phyloP scores from a whole-genome alignment of 2,329 filamentous ascomycete genomes.

The Alternaria brassicae region DNA sequence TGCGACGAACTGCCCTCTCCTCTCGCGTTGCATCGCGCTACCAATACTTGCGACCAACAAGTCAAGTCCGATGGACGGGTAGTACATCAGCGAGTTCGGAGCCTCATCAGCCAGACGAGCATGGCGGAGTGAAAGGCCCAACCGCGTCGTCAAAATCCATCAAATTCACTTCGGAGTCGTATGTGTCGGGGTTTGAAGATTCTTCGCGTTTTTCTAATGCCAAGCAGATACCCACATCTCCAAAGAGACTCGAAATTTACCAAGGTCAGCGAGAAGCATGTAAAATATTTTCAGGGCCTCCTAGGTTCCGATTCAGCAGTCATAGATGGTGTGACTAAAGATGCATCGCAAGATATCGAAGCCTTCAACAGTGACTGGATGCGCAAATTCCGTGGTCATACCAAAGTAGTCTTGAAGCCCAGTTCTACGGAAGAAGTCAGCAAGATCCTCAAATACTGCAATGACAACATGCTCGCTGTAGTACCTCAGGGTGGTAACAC shows the following conservation, averaged over 20 bases:
- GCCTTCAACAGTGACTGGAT: constrained; percentile 98
- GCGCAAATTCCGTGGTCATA: constrained; percentile 95
- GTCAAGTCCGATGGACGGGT: constrained; percentile 48
- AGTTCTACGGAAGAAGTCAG: constrained; percentile 86
- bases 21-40: constrained; percentile 31
- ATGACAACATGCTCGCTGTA: constrained; percentile 87
- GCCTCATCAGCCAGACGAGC: constrained; percentile 49
- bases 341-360: constrained; percentile 81
- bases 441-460: constrained; percentile 92
- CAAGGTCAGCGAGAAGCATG: constrained; percentile 76
- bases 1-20: constrained; percentile 43
- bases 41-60: constrained; percentile 34
- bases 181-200: constrained; percentile 35
- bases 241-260: constrained; percentile 80
- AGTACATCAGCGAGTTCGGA: constrained; percentile 52
- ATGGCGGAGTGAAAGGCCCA: constrained; percentile 44
- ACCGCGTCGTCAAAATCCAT: constrained; percentile 55
- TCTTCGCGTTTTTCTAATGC: constrained; percentile 1
- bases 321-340: constrained; percentile 79
- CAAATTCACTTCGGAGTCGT: constrained; percentile 83
- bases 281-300: constrained; percentile 81
- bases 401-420: constrained; percentile 85
- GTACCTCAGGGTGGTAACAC: constrained; percentile 98
- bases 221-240: constrained; percentile 72
- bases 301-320: constrained; percentile 80